Base-by-base conservation (phyloP, 2,329 filamentous ascomycete genomes). In the Aspergillus sp. region DNA sequence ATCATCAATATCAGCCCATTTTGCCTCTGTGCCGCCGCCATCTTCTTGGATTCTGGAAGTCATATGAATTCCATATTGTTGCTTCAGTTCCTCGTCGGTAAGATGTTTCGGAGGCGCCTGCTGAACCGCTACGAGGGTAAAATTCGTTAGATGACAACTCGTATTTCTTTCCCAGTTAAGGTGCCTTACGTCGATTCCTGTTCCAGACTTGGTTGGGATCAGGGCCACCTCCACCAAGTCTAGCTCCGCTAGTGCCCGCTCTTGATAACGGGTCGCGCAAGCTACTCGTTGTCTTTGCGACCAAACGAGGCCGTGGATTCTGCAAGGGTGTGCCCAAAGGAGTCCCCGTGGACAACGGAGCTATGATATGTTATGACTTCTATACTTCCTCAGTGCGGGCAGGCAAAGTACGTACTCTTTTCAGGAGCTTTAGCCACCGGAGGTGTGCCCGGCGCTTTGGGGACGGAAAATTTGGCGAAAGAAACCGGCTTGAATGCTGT, bases 181-280 rank as follows among this genome's bases (percentile, higher is more conserved):
- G 51, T 54, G 34, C 65, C 78, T 66, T 78, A 80, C 84, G 84
- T 74, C 84, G 80, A 68, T 88, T 88, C 74, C 86, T 87, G 68
- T 88, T 88, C 85, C 85, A 88, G 50, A 88, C 85, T 72, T 86
- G 85, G 71, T 80, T 86, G n/a, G 83, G 83, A 73, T 88, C 85
- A 49, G 85, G 85, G n/a, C 82, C 83, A 62, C 73, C 72, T 60
- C 72, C 72, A 53, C 79, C 78, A 56, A 77, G 76, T 58, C 76
- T 75, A 48, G 75, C 76, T 54, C 75, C 74, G 55, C 68, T 73
- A 55, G 81, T 72, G 48, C 76, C 75, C 22, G 78, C 64, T 57
- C 83, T 83, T 38, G 80, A 78, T 44, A 80, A 68, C 17, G 78
- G 76, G 59, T 82, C 81, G 58, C 81, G 77, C 55, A 81, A 71